phyloP scores from a whole-genome alignment of 2,329 filamentous ascomycete species.

The Stagonosporopsis cucurbitacearum region DNA sequence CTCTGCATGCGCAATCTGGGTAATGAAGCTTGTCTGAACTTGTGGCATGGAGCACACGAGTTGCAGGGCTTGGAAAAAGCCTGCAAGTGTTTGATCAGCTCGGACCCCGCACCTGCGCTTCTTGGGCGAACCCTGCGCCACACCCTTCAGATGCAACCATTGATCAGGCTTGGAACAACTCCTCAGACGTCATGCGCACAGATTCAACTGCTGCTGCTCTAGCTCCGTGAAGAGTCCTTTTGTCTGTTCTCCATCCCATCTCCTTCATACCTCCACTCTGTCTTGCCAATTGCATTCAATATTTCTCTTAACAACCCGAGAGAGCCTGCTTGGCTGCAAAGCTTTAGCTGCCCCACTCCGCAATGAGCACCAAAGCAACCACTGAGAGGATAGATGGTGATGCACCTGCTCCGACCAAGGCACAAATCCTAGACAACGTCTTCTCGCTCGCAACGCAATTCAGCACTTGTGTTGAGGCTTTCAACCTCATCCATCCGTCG shows the following conservation, averaged over 20 bases:
- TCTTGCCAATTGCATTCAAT: neutral
- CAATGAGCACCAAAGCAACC: slow-evolving; percentile 31
- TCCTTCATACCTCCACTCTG: neutral
- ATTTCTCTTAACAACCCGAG: neutral
- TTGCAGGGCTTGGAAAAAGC: slow-evolving; percentile 22
- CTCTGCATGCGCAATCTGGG: slow-evolving; percentile 8
- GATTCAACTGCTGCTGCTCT: slow-evolving; percentile 12
- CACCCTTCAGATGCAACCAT: slow-evolving; percentile 26
- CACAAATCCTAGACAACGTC: slow-evolving; percentile 49
- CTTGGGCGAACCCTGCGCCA: slow-evolving; percentile 35
- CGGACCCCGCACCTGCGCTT: slow-evolving; percentile 34
- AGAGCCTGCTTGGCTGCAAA: slow-evolving; percentile 9
- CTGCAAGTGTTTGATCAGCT: slow-evolving; percentile 20
- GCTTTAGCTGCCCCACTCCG: slow-evolving; percentile 34
- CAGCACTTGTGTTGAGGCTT: slow-evolving; percentile 56
- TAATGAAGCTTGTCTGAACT: slow-evolving; percentile 22
- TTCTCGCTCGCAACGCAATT: slow-evolving; percentile 54
- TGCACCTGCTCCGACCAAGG: slow-evolving; percentile 33
- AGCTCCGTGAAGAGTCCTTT: slow-evolving; percentile 3
- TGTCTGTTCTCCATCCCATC: neutral
- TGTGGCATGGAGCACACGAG: slow-evolving; percentile 19
- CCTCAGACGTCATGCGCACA: slow-evolving; percentile 39
- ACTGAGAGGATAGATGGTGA: slow-evolving; percentile 28
- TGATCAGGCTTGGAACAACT: slow-evolving; percentile 22
- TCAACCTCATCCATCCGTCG: slow-evolving; percentile 54